These are phyloP conservation scores for Curvularia eragrostidis DNA, from an alignment of 2,329 filamentous ascomycete genomes.

Conservation along the genomic window DNA sequence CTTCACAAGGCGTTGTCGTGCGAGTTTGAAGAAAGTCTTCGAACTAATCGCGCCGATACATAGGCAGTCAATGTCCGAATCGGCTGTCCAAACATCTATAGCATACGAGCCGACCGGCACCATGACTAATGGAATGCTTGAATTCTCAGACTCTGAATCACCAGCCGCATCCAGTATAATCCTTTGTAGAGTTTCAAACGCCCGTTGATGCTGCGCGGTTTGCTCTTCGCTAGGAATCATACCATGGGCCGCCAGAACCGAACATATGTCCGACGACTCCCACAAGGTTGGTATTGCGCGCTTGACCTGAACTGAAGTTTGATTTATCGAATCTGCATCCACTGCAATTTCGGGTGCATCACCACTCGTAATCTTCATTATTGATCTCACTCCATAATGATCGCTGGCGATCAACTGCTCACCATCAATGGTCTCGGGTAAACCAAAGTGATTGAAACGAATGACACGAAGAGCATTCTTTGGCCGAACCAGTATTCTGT, in stretches of 20 bases:
- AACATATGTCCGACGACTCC: conserved; percentile 18
- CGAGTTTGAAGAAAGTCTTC: conserved; percentile 67
- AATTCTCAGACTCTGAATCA: conserved; percentile 10
- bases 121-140: conserved; percentile 56
- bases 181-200: conserved; percentile 56
- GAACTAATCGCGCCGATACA: conserved; percentile 68
- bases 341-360: background rate
- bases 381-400: conserved; percentile 62
- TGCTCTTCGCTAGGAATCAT: conserved; percentile 60
- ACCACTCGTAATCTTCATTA: conserved; percentile 40
- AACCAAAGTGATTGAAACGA: conserved; percentile 66
- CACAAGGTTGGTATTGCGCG: conserved; percentile 17
- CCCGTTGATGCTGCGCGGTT: conserved; percentile 50
- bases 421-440: conserved; percentile 40
- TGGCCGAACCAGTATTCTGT: conserved; percentile 65
- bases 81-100: conserved; percentile 65
- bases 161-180: conserved; percentile 49
- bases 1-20: conserved; percentile 61
- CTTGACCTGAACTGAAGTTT: conserved; percentile 21
- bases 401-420: conserved; percentile 44
- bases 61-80: conserved; percentile 70
- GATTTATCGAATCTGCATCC: conserved; percentile 10
- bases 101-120: conserved; percentile 71
- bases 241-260: conserved; percentile 19
- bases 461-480: conserved; percentile 50